Conservation (phyloP, 441 rosid species). For the Erodium moschatum region DNA sequence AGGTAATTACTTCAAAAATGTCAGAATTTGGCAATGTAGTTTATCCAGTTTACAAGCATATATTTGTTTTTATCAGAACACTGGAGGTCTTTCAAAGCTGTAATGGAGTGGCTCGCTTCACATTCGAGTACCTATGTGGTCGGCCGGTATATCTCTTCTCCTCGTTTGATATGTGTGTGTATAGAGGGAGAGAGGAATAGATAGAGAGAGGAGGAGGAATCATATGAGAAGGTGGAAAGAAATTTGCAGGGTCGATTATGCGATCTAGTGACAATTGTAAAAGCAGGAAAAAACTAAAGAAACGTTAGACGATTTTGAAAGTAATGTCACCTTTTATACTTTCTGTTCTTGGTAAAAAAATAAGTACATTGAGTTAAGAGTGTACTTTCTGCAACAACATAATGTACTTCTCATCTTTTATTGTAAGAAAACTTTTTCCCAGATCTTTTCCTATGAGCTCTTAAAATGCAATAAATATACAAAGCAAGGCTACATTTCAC, state of each 20-base stretch:
- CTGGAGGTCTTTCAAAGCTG: slow-evolving; percentile 79
- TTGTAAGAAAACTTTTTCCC: neutral
- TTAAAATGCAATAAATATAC: neutral
- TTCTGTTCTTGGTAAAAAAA: neutral
- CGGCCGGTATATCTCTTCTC: slow-evolving; percentile 44
- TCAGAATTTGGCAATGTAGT: slow-evolving; percentile 7
- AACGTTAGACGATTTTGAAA: neutral
- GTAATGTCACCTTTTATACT: no score
- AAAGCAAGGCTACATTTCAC: neutral
- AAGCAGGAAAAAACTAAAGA: neutral
- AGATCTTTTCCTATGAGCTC: neutral
- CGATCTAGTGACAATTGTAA: neutral
- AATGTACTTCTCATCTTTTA: neutral
- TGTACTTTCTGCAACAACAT: neutral
- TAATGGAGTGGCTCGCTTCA: slow-evolving; percentile 63
- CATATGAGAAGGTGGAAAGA: no score
- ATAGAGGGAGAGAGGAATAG: no score
- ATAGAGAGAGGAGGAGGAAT: no score
- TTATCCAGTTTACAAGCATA: slow-evolving; percentile 1
- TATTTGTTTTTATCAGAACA: slow-evolving; percentile 33
- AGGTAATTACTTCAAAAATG: slow-evolving; percentile 39
- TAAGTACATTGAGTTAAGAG: neutral
- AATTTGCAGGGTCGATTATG: neutral
- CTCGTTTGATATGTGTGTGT: neutral
- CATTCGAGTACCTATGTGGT: slow-evolving; percentile 75